Evolutionary conservation across 2,329 filamentous ascomycete genomes (phyloP).

Genomic region (Xylariaceae sp.): DNA sequence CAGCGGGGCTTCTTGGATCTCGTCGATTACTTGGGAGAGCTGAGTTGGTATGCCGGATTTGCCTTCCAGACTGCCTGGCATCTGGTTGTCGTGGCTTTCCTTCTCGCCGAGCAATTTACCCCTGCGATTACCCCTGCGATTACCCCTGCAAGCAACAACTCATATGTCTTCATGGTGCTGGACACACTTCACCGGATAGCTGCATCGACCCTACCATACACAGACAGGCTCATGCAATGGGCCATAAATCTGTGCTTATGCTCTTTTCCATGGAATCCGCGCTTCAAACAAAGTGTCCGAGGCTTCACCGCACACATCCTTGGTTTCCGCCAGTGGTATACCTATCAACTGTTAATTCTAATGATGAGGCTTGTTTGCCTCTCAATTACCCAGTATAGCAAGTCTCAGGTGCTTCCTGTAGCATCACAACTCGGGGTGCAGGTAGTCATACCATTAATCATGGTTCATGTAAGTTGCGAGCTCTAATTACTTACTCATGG

Average conservation of each 20-base stretch:
- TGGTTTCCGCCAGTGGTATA: slow-evolving; percentile 63
- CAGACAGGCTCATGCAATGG: slow-evolving; percentile 41
- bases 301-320: slow-evolving; percentile 57
- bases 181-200: slow-evolving; percentile 15
- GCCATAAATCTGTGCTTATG: slow-evolving; percentile 47
- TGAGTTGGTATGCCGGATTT: slow-evolving; percentile 46
- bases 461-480: slow-evolving; percentile 46
- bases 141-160: slow-evolving; percentile 10
- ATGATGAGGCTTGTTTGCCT: slow-evolving; percentile 50
- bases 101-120: slow-evolving; percentile 20
- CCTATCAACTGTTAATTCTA: slow-evolving; percentile 58
- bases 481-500: slow-evolving; percentile 22
- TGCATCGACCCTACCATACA: slow-evolving; percentile 36
- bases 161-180: slow-evolving; percentile 16
- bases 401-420: slow-evolving; percentile 34
- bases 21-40: slow-evolving; percentile 39
- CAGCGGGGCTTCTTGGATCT: slow-evolving; percentile 40
- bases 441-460: slow-evolving; percentile 48
- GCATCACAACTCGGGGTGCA: slow-evolving; percentile 51
- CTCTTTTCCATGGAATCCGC: slow-evolving; percentile 66
- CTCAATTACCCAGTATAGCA: slow-evolving; percentile 38
- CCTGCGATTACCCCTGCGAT: too few relatives aligned
- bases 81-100: slow-evolving; percentile 30
- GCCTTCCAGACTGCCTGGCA: slow-evolving; percentile 45
- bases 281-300: slow-evolving; percentile 55